A percentile compares a stretch with the other conserved stretches of the same genome.
These are phyloP conservation scores for Penicillium ochrochloron DNA, from an alignment of 495 filamentous ascomycete species.

Conservation along the genomic window DNA sequence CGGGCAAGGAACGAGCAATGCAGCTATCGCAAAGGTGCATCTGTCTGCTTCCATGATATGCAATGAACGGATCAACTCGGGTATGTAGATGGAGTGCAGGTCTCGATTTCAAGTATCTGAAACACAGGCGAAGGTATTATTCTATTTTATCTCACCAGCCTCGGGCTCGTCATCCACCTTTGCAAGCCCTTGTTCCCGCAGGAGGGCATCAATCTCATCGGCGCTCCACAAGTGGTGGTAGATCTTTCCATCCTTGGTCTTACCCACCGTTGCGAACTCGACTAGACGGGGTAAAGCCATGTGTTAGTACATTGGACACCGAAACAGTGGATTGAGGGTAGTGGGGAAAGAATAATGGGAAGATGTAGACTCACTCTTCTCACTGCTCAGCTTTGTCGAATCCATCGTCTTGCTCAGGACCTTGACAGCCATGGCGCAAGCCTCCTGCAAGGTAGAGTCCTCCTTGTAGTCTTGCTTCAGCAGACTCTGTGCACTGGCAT, in stretches of 20 bases:
- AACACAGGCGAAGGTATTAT: conserved; percentile 38
- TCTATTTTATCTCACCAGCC: conserved; percentile 58
- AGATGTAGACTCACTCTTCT: conserved; percentile 77
- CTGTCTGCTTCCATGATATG: neutral
- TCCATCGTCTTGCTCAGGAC: conserved; percentile 99
- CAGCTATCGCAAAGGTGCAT: conserved; percentile 24
- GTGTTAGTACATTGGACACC: conserved; percentile 36
- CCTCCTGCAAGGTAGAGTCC: conserved; percentile 92
- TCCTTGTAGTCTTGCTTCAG: conserved; percentile 99
- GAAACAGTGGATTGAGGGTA: neutral
- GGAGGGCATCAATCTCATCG: conserved; percentile 91
- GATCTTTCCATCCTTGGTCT: conserved; percentile 90
- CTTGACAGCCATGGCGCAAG: conserved; percentile 97
- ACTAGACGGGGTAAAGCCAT: conserved; percentile 58
- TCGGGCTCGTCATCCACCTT: conserved; percentile 83
- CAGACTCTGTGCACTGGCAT: conserved; percentile 94
- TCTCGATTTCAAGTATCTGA: conserved; percentile 36
- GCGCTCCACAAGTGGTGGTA: conserved; percentile 98
- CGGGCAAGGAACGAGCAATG: conserved; percentile 35
- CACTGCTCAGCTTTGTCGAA: conserved; percentile 95
- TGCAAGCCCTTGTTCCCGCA: conserved; percentile 93
- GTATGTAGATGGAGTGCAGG: conserved; percentile 19
- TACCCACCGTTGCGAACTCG: conserved; percentile 97
- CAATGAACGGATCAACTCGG: conserved; percentile 1
- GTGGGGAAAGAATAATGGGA: neutral